phyloP scores from a whole-genome alignment of 768 basidiomycete genomes.

The Pleurotus tuoliensis region DNA sequence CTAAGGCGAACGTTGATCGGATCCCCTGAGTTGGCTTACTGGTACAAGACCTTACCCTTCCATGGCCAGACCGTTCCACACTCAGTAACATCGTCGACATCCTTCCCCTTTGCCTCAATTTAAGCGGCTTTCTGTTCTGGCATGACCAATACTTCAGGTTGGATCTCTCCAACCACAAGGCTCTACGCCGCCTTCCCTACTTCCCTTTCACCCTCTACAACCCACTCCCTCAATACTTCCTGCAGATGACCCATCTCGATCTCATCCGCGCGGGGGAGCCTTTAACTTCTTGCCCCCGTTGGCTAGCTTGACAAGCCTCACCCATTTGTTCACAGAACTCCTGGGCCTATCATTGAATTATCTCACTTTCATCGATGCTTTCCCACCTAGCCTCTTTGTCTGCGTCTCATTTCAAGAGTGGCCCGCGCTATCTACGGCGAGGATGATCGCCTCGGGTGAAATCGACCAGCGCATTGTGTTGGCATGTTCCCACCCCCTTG shows the following conservation, averaged over 20 bases:
- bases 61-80: background rate
- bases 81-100: too few species aligned
- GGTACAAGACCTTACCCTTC: too few species aligned
- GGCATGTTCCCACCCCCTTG: too few species aligned
- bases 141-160: background rate
- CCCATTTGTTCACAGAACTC: slow-evolving; percentile 22
- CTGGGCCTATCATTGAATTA: background rate
- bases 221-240: background rate
- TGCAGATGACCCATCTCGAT: background rate
- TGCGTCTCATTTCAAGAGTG: too few species aligned
- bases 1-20: too few species aligned
- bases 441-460: too few species aligned
- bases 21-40: too few species aligned
- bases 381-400: too few species aligned
- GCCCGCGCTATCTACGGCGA: too few species aligned
- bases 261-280: background rate
- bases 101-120: background rate
- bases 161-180: background rate
- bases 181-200: background rate
- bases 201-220: background rate
- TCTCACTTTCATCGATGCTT: too few species aligned
- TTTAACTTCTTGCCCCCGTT: background rate
- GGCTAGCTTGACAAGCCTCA: background rate
- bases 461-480: too few species aligned
- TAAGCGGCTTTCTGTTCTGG: background rate